Evolutionary conservation across 345 rosid genomes (phyloP).

Genomic region (Hibiscus trionum): DNA sequence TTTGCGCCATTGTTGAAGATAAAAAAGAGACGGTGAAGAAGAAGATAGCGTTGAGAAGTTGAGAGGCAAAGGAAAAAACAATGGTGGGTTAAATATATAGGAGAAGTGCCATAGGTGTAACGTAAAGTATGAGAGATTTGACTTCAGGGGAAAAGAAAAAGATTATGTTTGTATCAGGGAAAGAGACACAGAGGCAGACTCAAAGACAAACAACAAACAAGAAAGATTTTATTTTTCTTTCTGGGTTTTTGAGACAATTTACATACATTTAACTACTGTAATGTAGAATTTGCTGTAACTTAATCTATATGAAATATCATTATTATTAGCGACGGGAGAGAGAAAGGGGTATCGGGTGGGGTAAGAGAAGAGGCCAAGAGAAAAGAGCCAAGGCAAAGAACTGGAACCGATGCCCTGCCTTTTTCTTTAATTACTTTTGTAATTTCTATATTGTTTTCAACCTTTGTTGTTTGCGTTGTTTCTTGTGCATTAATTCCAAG

Average conservation of each 20-base stretch:
- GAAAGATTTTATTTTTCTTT: constrained; percentile 7
- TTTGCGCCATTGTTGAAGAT: constrained; percentile 22
- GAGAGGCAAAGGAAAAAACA: background rate
- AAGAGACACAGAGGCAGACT: constrained; percentile 5
- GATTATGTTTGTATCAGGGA: background rate
- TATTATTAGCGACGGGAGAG: too few species aligned
- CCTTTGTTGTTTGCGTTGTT: constrained; percentile 30
- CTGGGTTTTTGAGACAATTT: background rate
- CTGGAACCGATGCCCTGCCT: constrained; percentile 42
- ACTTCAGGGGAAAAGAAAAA: constrained; percentile 9
- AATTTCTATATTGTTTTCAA: constrained; percentile 22
- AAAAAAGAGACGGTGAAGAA: background rate
- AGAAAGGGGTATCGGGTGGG: constrained; percentile 11
- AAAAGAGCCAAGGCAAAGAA: constrained; percentile 39
- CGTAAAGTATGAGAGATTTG: constrained; percentile 22
- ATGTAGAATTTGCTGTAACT: background rate
- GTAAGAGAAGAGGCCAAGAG: constrained; percentile 44
- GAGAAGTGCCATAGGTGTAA: background rate
- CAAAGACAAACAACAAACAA: background rate
- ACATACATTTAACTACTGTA: background rate
- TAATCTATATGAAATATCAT: too few species aligned
- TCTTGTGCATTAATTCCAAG: constrained; percentile 28
- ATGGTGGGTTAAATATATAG: constrained; percentile 2
- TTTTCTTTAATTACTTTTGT: constrained; percentile 11
- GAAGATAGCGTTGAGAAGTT: background rate